Conservation (phyloP, 2,329 filamentous ascomycete species). For the Raffaelea ambrosiae region DNA sequence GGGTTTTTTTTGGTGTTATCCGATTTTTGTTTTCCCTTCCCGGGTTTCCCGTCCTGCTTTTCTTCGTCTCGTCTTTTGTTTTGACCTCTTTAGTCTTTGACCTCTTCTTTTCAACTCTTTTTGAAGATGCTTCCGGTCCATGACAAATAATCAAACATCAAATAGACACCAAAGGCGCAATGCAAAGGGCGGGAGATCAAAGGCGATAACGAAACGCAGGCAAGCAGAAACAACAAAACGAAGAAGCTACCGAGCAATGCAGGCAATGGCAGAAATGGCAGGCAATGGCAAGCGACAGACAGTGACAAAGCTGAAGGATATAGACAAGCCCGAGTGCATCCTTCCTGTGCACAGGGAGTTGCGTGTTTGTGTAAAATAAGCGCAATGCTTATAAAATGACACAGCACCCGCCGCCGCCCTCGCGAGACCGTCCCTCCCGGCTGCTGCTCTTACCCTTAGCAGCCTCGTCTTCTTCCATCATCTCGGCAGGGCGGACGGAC, state of each 20-base stretch:
- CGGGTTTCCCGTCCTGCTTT: no score
- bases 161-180: neutral
- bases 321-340: neutral
- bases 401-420: slow-evolving; percentile 38
- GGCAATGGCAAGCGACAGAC: no score
- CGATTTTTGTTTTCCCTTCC: no score
- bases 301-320: neutral
- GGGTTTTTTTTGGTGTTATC: no score
- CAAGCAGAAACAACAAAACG: no score
- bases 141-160: neutral
- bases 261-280: no score
- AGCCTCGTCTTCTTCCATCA: slow-evolving; percentile 72
- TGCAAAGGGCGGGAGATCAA: no score
- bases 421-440: slow-evolving; percentile 29
- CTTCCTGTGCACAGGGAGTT: no score
- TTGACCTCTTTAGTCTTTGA: no score
- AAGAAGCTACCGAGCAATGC: no score
- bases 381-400: slow-evolving; percentile 37
- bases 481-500: slow-evolving; percentile 80
- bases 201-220: no score
- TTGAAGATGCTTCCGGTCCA: neutral
- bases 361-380: neutral
- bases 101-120: neutral
- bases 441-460: slow-evolving; percentile 50
- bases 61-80: no score